Conservation (phyloP, 1,139 yeast genomes). For the Nakaseomyces kungkrabaensis region DNA sequence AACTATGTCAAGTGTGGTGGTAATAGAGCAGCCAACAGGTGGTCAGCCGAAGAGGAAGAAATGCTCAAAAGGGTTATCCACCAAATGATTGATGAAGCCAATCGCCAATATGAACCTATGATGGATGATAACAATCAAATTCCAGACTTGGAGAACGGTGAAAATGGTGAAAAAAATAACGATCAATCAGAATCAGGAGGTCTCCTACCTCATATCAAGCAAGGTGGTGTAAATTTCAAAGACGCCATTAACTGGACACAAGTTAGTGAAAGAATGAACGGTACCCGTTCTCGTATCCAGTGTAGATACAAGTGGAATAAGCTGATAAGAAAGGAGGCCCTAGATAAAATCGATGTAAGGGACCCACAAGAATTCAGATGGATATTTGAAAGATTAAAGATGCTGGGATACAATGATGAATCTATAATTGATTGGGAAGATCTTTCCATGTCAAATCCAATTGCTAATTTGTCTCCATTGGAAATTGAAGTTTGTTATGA, state of each 20-base stretch:
- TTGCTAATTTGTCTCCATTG: constrained; percentile 36
- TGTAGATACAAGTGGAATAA: constrained; percentile 94
- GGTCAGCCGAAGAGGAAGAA: constrained; percentile 69
- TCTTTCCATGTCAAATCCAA: constrained; percentile 38
- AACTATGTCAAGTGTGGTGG: constrained; percentile 87
- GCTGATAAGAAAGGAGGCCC: constrained; percentile 51
- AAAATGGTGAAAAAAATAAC: constrained; percentile 7
- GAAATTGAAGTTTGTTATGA: constrained; percentile 40
- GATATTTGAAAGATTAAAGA: constrained; percentile 44
- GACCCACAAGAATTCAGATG: constrained; percentile 44
- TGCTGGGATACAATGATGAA: constrained; percentile 37
- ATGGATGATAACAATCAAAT: constrained; percentile 2
- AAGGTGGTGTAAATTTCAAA: constrained; percentile 15
- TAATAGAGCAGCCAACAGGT: constrained; percentile 61
- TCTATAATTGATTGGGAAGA: constrained; percentile 60
- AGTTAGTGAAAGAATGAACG: constrained; percentile 83
- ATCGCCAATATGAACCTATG: constrained; percentile 3
- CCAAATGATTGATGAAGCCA: constrained; percentile 28
- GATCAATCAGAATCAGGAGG: neutral
- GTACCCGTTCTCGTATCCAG: constrained; percentile 79
- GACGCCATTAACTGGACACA: constrained; percentile 75
- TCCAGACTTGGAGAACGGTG: constrained; percentile 5
- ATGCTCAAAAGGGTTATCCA: constrained; percentile 48
- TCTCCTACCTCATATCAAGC: neutral
- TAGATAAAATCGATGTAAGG: constrained; percentile 41